Evolutionary conservation across 202 grass and related monocot species (phyloP), one percentile per base, ranked within the genome.

Genomic region (Alloteropsis angusta): DNA sequence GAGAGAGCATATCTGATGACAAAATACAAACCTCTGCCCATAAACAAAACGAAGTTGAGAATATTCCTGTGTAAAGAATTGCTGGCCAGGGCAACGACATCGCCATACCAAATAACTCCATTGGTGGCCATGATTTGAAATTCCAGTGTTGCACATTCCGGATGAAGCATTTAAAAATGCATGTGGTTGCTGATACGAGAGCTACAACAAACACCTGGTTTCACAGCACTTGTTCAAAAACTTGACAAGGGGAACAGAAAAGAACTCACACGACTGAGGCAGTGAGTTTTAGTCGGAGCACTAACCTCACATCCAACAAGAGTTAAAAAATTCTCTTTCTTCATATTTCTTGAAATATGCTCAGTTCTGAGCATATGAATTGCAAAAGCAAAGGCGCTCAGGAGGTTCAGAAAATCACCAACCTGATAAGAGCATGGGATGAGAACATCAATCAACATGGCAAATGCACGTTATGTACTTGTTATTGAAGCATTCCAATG

Each of bases 361-460:
- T 98, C 92, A 5, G 92, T 95, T 69, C 89, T 93, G 43, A 98
- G 81, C 87, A 98, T 95, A 81, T 98, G 88, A 63, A 95, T 90
- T 61, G 83, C 96, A 73, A 98, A 95, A 83, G 78, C 84, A 59
- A 93, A 83, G 4, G 96, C 82, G 30, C 92, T 98, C 37, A 98
- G 13, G 13, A 93, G 80, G 85, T 83, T 98, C 19, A 95, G 75
- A 69, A 95, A 55, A 91, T 95, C 96, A 55, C 96, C 96, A 50
- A 89, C 79, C 90, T 98, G 83, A 64, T 60, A 28, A 81, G 34
- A 68, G 63, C 44, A 62, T 17, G 18, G 9, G 65, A 67, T 28
- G n/a, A 36, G 25, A 72, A 71, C 45, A 68, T n/a, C 75, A 59
- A 59, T 82, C 23, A 74, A 62, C 5, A 34, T 81, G 42, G 32